Conservation (phyloP, 257 asterid genomes). For the Osmanthus fragrans region DNA sequence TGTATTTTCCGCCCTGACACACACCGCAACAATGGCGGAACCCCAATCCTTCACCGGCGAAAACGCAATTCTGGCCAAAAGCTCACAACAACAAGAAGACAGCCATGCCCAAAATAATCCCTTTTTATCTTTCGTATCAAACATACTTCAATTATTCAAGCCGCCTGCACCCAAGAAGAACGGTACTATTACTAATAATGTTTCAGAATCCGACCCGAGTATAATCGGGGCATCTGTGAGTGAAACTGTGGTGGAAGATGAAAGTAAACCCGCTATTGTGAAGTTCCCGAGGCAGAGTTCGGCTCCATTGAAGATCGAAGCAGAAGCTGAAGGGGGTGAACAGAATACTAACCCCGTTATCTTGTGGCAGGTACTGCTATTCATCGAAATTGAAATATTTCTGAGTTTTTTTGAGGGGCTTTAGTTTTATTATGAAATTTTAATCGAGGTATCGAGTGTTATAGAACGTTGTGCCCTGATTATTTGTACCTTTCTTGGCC, state of each 20-base stretch:
- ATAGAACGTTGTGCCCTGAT: conserved; percentile 4
- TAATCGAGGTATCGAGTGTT: not conserved
- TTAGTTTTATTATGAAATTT: not conserved
- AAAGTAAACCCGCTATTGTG: conserved; percentile 31
- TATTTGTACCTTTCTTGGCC: not conserved
- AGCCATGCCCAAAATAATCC: conserved; percentile 42
- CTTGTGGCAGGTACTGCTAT: conserved; percentile 64
- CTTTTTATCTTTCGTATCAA: conserved; percentile 39
- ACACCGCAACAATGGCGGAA: conserved; percentile 5
- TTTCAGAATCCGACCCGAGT: conserved; percentile 28
- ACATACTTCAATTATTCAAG: conserved; percentile 48
- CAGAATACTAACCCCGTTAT: conserved; percentile 50
- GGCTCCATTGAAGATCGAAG: conserved; percentile 54
- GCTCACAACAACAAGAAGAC: not conserved
- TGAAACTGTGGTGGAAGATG: conserved; percentile 25
- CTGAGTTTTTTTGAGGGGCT: not conserved
- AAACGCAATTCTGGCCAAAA: not conserved
- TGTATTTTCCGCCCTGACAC: not conserved
- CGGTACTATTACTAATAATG: conserved; percentile 2
- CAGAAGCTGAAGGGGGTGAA: conserved; percentile 51
- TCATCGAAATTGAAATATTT: not conserved
- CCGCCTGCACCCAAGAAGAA: conserved; percentile 37
- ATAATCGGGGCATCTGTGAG: conserved; percentile 12
- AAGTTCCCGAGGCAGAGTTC: conserved; percentile 42
- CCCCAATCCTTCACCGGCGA: not conserved